These are phyloP conservation scores for Colletotrichum simmondsii DNA, from an alignment of 2,329 filamentous ascomycete genomes.

Conservation along the genomic window DNA sequence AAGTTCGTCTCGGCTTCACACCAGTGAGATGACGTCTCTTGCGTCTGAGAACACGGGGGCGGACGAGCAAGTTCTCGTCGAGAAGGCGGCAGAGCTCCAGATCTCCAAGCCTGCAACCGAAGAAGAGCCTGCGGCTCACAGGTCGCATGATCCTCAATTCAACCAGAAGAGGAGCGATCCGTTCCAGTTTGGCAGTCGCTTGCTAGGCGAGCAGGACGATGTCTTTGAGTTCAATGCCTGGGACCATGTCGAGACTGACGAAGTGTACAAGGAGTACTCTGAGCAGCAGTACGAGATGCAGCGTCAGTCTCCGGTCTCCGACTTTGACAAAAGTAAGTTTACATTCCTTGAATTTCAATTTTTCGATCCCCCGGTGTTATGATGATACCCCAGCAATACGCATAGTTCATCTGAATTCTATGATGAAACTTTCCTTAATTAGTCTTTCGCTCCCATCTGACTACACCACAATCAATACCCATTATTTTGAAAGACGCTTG, in stretches of 20 bases:
- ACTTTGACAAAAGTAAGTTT: slow-evolving; percentile 86
- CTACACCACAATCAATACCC: slow-evolving; percentile 40
- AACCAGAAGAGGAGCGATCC: slow-evolving; percentile 91
- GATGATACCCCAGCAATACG: slow-evolving; percentile 47
- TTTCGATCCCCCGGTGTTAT: slow-evolving; percentile 39
- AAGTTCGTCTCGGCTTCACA: neutral
- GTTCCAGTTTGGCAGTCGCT: slow-evolving; percentile 94
- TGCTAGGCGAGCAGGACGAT: slow-evolving; percentile 84
- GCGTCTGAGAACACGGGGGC: slow-evolving; percentile 6
- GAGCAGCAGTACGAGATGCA: slow-evolving; percentile 87
- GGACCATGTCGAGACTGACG: slow-evolving; percentile 97
- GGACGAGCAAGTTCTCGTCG: slow-evolving; percentile 36
- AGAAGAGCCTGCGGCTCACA: slow-evolving; percentile 62
- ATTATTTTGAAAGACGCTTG: slow-evolving; percentile 24
- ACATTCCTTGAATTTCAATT: neutral
- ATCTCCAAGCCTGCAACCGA: slow-evolving; percentile 27
- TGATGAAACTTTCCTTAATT: slow-evolving; percentile 66
- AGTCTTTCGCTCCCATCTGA: slow-evolving; percentile 84
- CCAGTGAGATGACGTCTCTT: slow-evolving; percentile 22
- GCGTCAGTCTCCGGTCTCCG: slow-evolving; percentile 85
- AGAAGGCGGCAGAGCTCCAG: slow-evolving; percentile 39
- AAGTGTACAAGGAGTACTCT: slow-evolving; percentile 86
- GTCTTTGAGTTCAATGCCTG: slow-evolving; percentile 98
- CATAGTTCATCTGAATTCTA: slow-evolving; percentile 71
- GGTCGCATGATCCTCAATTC: slow-evolving; percentile 76